phyloP scores from a whole-genome alignment of 2,329 filamentous ascomycete species.

The Juglanconis oblonga region DNA sequence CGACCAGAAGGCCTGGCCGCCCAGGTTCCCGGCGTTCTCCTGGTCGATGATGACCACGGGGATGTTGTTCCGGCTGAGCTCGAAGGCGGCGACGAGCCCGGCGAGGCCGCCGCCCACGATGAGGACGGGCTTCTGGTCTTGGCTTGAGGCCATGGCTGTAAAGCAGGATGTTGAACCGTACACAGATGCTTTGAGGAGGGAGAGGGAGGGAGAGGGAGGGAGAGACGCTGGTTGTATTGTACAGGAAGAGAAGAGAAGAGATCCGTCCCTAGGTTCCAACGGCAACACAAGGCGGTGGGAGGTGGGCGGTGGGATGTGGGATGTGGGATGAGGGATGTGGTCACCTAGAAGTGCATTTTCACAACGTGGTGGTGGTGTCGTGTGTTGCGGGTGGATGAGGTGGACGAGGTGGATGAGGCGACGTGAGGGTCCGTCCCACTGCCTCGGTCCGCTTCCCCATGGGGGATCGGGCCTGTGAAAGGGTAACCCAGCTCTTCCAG shows the following conservation, averaged over 20 bases:
- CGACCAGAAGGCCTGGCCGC: slow-evolving; percentile 64
- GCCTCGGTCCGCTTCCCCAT: neutral
- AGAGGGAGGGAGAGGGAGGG: too few relatives aligned
- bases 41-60: slow-evolving; percentile 54
- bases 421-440: too few relatives aligned
- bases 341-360: too few relatives aligned
- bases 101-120: slow-evolving; percentile 57
- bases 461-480: neutral
- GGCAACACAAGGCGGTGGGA: too few relatives aligned
- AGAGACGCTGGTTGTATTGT: too few relatives aligned
- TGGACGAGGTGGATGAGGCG: too few relatives aligned
- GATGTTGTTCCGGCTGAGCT: slow-evolving; percentile 50
- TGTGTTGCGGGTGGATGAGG: neutral
- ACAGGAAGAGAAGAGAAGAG: too few relatives aligned
- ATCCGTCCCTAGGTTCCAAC: too few relatives aligned
- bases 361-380: too few relatives aligned
- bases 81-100: slow-evolving; percentile 58
- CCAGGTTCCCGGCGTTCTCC: slow-evolving; percentile 53
- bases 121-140: slow-evolving; percentile 40
- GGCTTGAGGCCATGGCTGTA: neutral
- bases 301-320: too few relatives aligned
- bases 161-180: neutral
- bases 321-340: too few relatives aligned
- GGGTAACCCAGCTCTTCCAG: neutral
- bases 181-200: too few relatives aligned